These are phyloP conservation scores for Adansonia gregorii DNA, from an alignment of 441 rosid genomes.

Conservation along the genomic window DNA sequence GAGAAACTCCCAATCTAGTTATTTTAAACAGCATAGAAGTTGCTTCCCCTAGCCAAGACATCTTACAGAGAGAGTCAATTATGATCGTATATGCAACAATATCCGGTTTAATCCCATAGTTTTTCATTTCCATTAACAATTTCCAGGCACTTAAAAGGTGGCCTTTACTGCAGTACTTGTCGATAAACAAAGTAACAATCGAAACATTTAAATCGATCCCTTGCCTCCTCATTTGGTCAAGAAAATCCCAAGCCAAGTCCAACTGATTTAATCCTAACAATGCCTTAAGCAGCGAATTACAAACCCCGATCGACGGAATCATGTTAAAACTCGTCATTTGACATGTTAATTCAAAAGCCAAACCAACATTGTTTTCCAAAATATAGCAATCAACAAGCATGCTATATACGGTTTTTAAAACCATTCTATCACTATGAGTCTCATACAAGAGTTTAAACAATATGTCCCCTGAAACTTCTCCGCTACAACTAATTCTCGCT, in stretches of 20 bases:
- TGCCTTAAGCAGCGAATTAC: slow-evolving; percentile 39
- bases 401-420: slow-evolving; percentile 36
- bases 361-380: slow-evolving; percentile 35
- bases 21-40: slow-evolving; percentile 39
- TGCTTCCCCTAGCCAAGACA: slow-evolving; percentile 43
- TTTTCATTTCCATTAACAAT: slow-evolving; percentile 45
- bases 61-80: slow-evolving; percentile 42
- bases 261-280: slow-evolving; percentile 32
- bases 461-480: slow-evolving; percentile 32
- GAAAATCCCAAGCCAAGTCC: slow-evolving; percentile 44
- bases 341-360: slow-evolving; percentile 38
- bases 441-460: slow-evolving; percentile 35
- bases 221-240: slow-evolving; percentile 41
- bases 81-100: slow-evolving; percentile 47
- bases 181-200: slow-evolving; percentile 41
- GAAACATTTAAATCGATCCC: slow-evolving; percentile 42
- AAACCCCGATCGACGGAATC: slow-evolving; percentile 47
- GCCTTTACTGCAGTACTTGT: slow-evolving; percentile 39
- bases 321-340: slow-evolving; percentile 36
- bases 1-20: slow-evolving; percentile 40
- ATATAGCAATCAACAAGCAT: slow-evolving; percentile 47
- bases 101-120: slow-evolving; percentile 44
- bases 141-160: slow-evolving; percentile 43
- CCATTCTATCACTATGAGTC: slow-evolving; percentile 40
- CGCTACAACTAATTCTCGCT: slow-evolving; percentile 29